phyloP scores from a whole-genome alignment of 2,329 filamentous ascomycete species.

The Trichoderma atrobrunneum region DNA sequence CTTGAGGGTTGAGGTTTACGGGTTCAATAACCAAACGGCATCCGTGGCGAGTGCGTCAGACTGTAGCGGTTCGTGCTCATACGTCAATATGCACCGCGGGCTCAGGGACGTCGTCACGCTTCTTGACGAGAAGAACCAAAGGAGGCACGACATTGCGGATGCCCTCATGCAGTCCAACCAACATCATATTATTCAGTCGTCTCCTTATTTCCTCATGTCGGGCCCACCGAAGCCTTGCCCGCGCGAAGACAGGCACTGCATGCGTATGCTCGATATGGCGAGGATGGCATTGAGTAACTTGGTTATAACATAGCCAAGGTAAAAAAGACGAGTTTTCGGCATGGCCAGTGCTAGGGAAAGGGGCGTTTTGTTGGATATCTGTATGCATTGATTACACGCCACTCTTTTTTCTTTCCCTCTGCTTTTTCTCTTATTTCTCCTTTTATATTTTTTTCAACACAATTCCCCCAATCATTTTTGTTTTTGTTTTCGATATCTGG shows the following conservation, averaged over 20 bases:
- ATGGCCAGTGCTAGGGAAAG: neutral
- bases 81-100: constrained; percentile 40
- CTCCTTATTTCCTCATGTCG: constrained; percentile 29
- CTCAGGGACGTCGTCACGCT: constrained; percentile 53
- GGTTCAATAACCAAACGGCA: constrained; percentile 32
- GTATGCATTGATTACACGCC: neutral
- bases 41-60: constrained; percentile 11
- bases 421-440: neutral
- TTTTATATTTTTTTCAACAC: neutral
- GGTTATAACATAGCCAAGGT: constrained; percentile 43
- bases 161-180: constrained; percentile 41
- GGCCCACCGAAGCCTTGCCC: constrained; percentile 27
- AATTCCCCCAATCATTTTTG: neutral
- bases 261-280: constrained; percentile 53
- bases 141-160: constrained; percentile 51
- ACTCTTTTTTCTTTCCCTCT: neutral
- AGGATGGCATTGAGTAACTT: constrained; percentile 52
- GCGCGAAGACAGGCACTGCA: constrained; percentile 42
- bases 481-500: neutral
- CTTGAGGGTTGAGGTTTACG: constrained; percentile 57
- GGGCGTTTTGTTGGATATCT: neutral
- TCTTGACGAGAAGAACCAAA: constrained; percentile 50
- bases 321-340: neutral
- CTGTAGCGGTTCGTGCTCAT: constrained; percentile 18
- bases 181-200: constrained; percentile 32